Evolutionary conservation across 768 basidiomycete genomes (phyloP).

Genomic region (Russula emetica): DNA sequence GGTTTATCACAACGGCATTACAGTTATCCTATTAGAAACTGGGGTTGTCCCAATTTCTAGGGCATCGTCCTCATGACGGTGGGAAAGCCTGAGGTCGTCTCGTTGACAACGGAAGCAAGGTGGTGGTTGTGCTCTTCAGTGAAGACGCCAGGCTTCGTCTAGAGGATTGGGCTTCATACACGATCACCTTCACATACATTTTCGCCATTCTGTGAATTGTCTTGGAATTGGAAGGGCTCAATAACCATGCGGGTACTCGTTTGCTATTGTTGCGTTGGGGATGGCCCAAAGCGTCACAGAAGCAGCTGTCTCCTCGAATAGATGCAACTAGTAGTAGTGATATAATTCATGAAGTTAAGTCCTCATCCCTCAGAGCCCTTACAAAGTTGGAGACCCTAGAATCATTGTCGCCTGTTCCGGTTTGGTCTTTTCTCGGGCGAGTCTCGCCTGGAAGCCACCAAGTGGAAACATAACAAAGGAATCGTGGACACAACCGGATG

Average conservation of each 20-base stretch:
- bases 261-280: background rate
- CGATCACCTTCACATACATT: background rate
- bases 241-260: background rate
- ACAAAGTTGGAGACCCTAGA: background rate
- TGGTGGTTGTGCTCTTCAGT: no score
- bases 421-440: background rate
- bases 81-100: no score
- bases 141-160: no score
- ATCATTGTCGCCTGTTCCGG: background rate
- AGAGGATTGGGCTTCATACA: background rate
- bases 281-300: no score
- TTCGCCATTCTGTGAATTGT: background rate
- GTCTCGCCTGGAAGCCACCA: background rate
- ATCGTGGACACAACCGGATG: background rate
- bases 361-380: background rate
- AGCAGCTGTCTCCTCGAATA: background rate
- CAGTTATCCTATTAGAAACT: background rate
- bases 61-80: no score
- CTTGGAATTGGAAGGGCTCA: background rate
- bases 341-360: background rate
- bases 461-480: background rate
- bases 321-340: background rate
- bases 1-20: background rate
- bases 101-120: no score
- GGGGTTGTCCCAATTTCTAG: background rate